A percentile compares a stretch with the other conserved stretches of the same genome.
Evolutionary conservation across 176 grass and related monocot species (phyloP).

Genomic region (Oryza coarctata): DNA sequence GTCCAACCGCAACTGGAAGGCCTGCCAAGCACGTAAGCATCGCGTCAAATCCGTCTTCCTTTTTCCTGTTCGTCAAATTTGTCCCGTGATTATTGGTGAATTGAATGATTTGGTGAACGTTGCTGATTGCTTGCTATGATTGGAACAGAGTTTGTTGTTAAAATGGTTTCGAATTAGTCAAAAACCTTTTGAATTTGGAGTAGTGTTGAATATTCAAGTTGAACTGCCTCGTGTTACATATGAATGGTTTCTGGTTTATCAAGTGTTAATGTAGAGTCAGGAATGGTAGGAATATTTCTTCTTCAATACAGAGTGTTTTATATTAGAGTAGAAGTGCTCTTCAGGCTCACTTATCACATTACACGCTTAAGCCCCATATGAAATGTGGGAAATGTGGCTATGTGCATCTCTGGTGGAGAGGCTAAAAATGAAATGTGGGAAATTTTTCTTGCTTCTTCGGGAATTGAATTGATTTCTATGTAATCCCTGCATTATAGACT

Average conservation of each 20-base stretch:
- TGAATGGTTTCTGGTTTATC: neutral
- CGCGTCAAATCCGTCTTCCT: neutral
- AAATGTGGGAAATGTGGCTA: neutral
- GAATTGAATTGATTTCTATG: neutral
- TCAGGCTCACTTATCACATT: neutral
- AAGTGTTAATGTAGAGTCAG: neutral
- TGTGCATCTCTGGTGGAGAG: too few species aligned
- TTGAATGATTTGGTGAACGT: neutral
- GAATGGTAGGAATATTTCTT: neutral
- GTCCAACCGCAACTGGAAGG: slow-evolving; percentile 82
- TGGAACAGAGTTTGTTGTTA: neutral
- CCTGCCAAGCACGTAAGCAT: slow-evolving; percentile 76
- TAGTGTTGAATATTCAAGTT: neutral
- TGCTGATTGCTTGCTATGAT: neutral
- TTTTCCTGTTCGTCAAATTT: neutral
- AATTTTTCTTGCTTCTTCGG: neutral
- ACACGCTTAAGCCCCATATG: neutral
- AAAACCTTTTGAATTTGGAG: neutral
- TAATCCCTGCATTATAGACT: neutral
- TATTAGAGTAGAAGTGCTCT: neutral
- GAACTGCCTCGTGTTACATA: neutral
- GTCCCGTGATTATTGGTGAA: neutral
- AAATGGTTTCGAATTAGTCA: neutral
- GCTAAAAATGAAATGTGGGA: neutral
- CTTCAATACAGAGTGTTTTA: neutral